phyloP scores from a whole-genome alignment of 2,329 filamentous ascomycete species.

The Pleurostoma richardsiae region DNA sequence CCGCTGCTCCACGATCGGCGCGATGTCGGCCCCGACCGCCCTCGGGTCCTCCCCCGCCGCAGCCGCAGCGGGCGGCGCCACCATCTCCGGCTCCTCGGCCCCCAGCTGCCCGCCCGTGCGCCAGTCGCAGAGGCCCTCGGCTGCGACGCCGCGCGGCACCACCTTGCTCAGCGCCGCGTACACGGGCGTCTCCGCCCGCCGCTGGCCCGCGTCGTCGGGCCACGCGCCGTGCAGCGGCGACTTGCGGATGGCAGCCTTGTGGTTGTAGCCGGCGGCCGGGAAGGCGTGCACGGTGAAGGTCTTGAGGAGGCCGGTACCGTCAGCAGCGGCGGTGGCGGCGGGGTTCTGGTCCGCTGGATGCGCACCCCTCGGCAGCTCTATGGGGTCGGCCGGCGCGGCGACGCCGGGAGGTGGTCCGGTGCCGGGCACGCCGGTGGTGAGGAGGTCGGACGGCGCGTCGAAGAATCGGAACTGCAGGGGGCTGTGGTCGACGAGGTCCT shows the following conservation, averaged over 20 bases:
- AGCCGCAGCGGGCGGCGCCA: background rate
- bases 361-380: constrained; percentile 6
- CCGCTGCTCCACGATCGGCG: constrained; percentile 1
- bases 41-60: constrained; percentile 7
- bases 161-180: constrained; percentile 29
- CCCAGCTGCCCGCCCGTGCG: constrained; percentile 18
- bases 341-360: background rate
- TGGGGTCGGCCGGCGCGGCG: constrained; percentile 10
- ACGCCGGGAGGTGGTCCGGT: constrained; percentile 1
- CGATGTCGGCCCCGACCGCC: background rate
- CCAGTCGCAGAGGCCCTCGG: constrained; percentile 39
- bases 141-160: constrained; percentile 30
- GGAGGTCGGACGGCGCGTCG: constrained; percentile 13
- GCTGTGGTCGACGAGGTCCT: constrained; percentile 34
- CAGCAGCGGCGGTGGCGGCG: background rate
- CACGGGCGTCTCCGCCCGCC: constrained; percentile 21
- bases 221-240: constrained; percentile 35
- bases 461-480: constrained; percentile 42
- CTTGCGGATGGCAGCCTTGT: constrained; percentile 27
- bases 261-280: constrained; percentile 30
- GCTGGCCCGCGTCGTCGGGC: constrained; percentile 24
- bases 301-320: constrained; percentile 13
- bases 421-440: constrained; percentile 9
- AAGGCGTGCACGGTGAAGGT: constrained; percentile 38
- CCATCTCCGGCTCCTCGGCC: constrained; percentile 9